Evolutionary conservation across 2,329 filamentous ascomycete genomes (phyloP).

Genomic region (Arthrobotrys sphaeroides): DNA sequence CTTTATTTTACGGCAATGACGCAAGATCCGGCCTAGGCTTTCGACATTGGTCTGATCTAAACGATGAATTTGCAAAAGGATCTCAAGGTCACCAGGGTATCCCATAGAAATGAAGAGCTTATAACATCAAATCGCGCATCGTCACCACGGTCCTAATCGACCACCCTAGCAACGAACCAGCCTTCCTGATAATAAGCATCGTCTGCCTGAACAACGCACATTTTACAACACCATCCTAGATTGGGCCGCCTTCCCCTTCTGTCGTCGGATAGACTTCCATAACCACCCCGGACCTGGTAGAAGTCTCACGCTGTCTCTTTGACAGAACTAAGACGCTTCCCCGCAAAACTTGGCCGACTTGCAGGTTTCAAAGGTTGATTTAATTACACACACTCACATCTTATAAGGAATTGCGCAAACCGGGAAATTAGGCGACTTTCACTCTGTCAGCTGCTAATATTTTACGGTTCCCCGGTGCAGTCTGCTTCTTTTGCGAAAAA

Average conservation of each 20-base stretch:
- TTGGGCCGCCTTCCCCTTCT: constrained; percentile 25
- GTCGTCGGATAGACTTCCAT: background rate
- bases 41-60: background rate
- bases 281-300: constrained; percentile 12
- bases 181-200: background rate
- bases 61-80: background rate
- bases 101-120: background rate
- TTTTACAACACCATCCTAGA: constrained; percentile 26
- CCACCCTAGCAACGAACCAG: background rate
- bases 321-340: background rate
- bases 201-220: constrained; percentile 37
- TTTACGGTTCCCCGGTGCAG: background rate
- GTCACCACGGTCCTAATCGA: constrained; percentile 25
- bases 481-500: background rate
- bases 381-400: background rate
- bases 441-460: background rate
- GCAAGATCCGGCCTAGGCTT: no score
- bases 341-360: background rate
- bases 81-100: background rate
- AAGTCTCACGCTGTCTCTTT: background rate
- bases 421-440: background rate
- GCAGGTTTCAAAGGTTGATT: background rate
- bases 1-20: no score
- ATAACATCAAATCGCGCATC: constrained; percentile 8
- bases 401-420: background rate